Percentiles rank a stretch among this genome's conserved stretches.
Evolutionary conservation across 352 stramenopile genomes (phyloP).

Genomic region (Phytophthora citricola): DNA sequence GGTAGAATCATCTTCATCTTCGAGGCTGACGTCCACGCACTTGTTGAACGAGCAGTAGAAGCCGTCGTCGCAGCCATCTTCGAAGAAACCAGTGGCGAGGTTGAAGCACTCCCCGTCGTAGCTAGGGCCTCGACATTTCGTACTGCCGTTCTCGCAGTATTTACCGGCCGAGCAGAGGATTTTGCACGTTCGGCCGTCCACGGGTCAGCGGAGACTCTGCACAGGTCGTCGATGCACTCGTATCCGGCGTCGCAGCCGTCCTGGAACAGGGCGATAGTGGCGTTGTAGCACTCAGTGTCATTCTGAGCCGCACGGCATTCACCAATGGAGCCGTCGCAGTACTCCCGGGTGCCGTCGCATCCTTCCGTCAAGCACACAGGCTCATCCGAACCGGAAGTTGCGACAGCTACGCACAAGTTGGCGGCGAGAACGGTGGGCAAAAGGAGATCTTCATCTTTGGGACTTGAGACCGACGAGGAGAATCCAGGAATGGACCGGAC

Average conservation of each 20-base stretch:
- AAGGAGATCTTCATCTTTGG: slow-evolving; percentile 20
- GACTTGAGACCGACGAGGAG: background rate
- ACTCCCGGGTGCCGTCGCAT: slow-evolving; percentile 36
- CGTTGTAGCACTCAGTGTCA: slow-evolving; percentile 37
- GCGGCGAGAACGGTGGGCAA: slow-evolving; percentile 9
- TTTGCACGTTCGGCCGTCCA: slow-evolving; percentile 16
- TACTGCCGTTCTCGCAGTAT: slow-evolving; percentile 32
- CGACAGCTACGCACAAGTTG: background rate
- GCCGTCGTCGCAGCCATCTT: slow-evolving; percentile 28
- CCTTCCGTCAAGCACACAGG: slow-evolving; percentile 19
- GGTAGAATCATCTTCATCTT: slow-evolving; percentile 5
- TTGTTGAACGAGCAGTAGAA: slow-evolving; percentile 40
- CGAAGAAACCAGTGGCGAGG: slow-evolving; percentile 24
- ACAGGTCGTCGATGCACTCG: slow-evolving; percentile 39
- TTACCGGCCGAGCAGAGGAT: slow-evolving; percentile 24
- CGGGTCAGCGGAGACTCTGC: slow-evolving; percentile 21
- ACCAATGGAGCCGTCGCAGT: slow-evolving; percentile 37
- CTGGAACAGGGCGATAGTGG: slow-evolving; percentile 36
- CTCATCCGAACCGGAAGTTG: background rate
- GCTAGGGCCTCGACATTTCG: slow-evolving; percentile 20
- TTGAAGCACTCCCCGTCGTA: slow-evolving; percentile 52
- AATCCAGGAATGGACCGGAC: slow-evolving; percentile 13
- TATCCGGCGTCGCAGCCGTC: slow-evolving; percentile 37
- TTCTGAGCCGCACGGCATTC: slow-evolving; percentile 30
- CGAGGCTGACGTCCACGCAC: slow-evolving; percentile 28